A percentile compares a stretch with the other conserved stretches of the same genome.
These are phyloP conservation scores for Massarina eburnea DNA, from an alignment of 2,329 filamentous ascomycete genomes.

Conservation along the genomic window DNA sequence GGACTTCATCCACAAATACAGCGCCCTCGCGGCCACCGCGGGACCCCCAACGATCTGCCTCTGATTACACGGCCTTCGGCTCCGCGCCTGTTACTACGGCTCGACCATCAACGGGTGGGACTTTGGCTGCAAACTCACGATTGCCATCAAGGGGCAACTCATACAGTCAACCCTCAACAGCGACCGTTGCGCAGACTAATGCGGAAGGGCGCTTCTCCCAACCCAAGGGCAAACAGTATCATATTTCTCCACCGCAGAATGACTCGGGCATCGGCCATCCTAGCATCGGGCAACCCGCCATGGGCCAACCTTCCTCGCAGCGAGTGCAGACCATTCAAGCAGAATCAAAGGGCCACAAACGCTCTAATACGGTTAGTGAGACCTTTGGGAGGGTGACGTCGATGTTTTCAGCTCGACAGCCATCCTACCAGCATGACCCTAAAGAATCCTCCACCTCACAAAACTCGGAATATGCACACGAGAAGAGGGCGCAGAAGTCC, in stretches of 20 bases:
- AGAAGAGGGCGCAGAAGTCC: constrained; percentile 63
- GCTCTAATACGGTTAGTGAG: constrained; percentile 66
- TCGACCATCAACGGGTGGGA: constrained; percentile 80
- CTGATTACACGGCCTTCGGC: constrained; percentile 47
- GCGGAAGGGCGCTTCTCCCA: constrained; percentile 89
- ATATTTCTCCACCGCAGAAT: constrained; percentile 68
- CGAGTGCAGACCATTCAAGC: constrained; percentile 55
- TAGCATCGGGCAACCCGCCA: constrained; percentile 61
- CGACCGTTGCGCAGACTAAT: constrained; percentile 84
- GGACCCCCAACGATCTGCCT: constrained; percentile 55
- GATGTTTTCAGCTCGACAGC: constrained; percentile 65
- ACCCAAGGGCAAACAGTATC: constrained; percentile 66
- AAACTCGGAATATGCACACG: constrained; percentile 49
- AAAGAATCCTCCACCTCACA: constrained; percentile 41
- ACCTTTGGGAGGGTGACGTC: constrained; percentile 82
- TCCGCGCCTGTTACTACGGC: constrained; percentile 43
- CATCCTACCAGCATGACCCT: constrained; percentile 32
- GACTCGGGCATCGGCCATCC: constrained; percentile 33
- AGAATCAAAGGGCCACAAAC: constrained; percentile 68
- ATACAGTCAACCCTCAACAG: constrained; percentile 86
- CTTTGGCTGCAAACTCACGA: constrained; percentile 60
- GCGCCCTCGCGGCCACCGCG: constrained; percentile 41
- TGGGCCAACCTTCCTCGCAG: constrained; percentile 62
- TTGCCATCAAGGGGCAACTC: constrained; percentile 73
- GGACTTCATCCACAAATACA: constrained; percentile 21